These are phyloP conservation scores for Ophiocordyceps camponoti-rufipedis DNA, from an alignment of 2,329 filamentous ascomycete genomes.

Conservation along the genomic window DNA sequence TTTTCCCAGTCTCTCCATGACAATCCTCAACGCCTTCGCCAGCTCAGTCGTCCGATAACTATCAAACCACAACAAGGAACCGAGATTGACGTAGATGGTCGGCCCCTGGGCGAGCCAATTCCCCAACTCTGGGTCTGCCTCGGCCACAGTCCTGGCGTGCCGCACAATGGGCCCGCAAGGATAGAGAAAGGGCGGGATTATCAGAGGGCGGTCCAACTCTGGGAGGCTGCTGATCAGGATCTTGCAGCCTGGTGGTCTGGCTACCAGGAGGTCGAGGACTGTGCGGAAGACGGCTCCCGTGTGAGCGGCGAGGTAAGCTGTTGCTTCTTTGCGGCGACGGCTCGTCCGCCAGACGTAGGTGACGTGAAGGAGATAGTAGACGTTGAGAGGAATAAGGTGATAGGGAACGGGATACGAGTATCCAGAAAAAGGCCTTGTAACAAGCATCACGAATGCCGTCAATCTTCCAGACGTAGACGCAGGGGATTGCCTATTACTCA, in stretches of 20 bases:
- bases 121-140: conserved; percentile 20
- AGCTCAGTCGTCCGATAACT: conserved; percentile 19
- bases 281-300: conserved; percentile 6
- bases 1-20: conserved; percentile 11
- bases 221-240: conserved; percentile 11
- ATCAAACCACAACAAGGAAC: conserved; percentile 16
- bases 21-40: conserved; percentile 14
- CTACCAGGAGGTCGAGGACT: conserved; percentile 6
- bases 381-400: conserved; percentile 21
- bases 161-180: conserved; percentile 28
- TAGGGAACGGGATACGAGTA: conserved; percentile 26
- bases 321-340: conserved; percentile 4
- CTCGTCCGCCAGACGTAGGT: conserved; percentile 5
- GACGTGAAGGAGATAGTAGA: conserved; percentile 16
- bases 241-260: conserved; percentile 4
- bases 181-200: conserved; percentile 19
- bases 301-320: conserved; percentile 3
- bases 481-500: conserved; percentile 7
- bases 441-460: not conserved
- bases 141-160: conserved; percentile 11
- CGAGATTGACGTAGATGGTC: conserved; percentile 30
- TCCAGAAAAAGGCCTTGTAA: conserved; percentile 21
- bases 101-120: conserved; percentile 22
- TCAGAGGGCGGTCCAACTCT: conserved; percentile 21
- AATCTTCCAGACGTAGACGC: not conserved